Base-by-base conservation (phyloP, 176 grass and related monocot genomes). In the Calamus simplicifolius region DNA sequence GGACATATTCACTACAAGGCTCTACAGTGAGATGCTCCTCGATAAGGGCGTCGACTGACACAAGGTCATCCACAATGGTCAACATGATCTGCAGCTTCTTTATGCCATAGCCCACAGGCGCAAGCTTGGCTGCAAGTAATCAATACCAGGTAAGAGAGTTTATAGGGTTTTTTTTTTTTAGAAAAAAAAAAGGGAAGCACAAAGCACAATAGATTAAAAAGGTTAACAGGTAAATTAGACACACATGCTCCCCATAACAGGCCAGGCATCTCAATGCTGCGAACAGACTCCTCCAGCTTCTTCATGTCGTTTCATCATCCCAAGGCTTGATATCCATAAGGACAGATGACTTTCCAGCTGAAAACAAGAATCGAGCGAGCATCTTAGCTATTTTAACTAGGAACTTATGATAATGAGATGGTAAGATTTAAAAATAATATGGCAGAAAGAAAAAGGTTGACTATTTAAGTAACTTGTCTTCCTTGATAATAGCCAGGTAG, bases 281-380 rank as follows among this genome's bases (percentile, higher is more conserved):
- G 84, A 4, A 92, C 93, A 85, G 87, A 58, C 74, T 89, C 87
- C 87, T 98, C 93, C 18, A 98, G 61, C 78, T 85, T 89, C 73
- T 98, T 88, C 81, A 98, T 92, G 57, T 98, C 81, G 5, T 98
- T 21, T 98, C 93, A 61, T 98, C 93, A 66, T 98, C 93, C 93
- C 93, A 98, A 1, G 87, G 93, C 26, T 98, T 98, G 28, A 98
- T 66, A 75, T 98, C 93, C 74, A 98, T 13, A 6, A 92, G 81
- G 30, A 98, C 79, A 3, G 93, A 98, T 2, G 93, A 98, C 66
- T 98, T 98, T 4, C 93, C 93, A 67, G 84, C 93, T 92, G 19
- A 71, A 15, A 55, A 64, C 6, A 66, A 49, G 5, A 3, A 29
- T 71, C 29, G 66, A 15, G 0, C 4, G 1, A 57, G 3, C 16